Base-by-base conservation (phyloP, 2,329 filamentous ascomycete genomes). In the Arthroderma uncinatum region DNA sequence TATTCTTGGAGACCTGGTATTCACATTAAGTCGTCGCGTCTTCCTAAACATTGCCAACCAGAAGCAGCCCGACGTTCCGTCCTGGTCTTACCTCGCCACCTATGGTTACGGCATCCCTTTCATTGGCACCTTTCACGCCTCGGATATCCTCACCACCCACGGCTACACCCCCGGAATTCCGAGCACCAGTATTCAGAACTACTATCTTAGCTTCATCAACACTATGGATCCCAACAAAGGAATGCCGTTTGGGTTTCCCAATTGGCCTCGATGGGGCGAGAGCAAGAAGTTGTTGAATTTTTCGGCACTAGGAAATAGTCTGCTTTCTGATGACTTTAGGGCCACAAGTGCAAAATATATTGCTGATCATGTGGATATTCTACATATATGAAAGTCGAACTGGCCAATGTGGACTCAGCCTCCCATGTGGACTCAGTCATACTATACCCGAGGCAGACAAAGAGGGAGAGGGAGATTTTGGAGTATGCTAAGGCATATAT, bases 1-100 rank as follows among this genome's bases (percentile, higher is more conserved):
- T 36, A 80, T 92, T 28, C 74, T 91, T 0, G 88, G 88, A 12
- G 88, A 93, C 66, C 64, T 89, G 0, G 81, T 81, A 1, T 92
- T 93, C 71, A 91, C 84, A 0, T 76, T 93, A 0, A 81, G 82
- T 0, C 82, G 87, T 0, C 82, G 88, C 14, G 59, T 78, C 4
- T 84, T 87, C 68, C 78, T 93, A 21, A 66, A 76, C 10, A 58
- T 65, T 0, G 69, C 81, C 1, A 65, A 68, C 0, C 56, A 71
- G 0, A 71, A 74, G 10, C 77, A 82, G 60, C 82, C 83, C 0
- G 63, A 70, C 33, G 81, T 89, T 0, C 82, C 83, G 0, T 73
- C 76, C 1, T 93, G 86, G 86, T 88, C 84, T 0, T 93, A 90
- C 71, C 78, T 93, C 1, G 73, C 84, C 0, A 84, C 82, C 0